These are phyloP conservation scores for Verticillium tricorpus DNA, from an alignment of 2,329 filamentous ascomycete genomes.

Conservation along the genomic window DNA sequence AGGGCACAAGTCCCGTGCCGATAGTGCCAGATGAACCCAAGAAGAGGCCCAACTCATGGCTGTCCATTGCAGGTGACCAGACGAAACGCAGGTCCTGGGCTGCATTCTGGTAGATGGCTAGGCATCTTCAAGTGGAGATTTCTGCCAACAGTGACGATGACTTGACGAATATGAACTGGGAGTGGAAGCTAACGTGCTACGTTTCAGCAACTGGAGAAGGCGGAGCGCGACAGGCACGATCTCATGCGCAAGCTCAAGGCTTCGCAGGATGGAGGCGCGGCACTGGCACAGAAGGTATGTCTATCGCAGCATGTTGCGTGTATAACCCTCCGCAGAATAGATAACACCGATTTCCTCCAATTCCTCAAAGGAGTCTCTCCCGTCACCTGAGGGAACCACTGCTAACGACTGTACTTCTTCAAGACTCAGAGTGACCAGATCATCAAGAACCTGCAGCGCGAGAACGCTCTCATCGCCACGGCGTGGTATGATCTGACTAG, in stretches of 20 bases:
- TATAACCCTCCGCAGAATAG: too few relatives aligned
- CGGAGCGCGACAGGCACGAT: constrained; percentile 52
- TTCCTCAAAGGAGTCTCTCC: not conserved
- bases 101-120: not conserved
- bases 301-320: not conserved
- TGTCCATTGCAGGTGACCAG: not conserved
- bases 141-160: not conserved
- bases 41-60: not conserved
- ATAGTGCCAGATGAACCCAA: not conserved
- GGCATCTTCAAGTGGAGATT: not conserved
- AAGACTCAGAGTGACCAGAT: constrained; percentile 49
- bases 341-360: not conserved
- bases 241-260: constrained; percentile 51
- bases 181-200: constrained; percentile 12
- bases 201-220: constrained; percentile 52
- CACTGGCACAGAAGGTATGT: constrained; percentile 50
- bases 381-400: not conserved
- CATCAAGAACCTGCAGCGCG: constrained; percentile 68
- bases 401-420: not conserved
- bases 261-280: constrained; percentile 42
- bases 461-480: constrained; percentile 74
- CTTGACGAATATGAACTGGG: constrained; percentile 5
- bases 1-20: not conserved
- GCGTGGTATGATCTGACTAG: constrained; percentile 82
- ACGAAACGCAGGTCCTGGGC: not conserved